Base-by-base conservation (phyloP, 148 eudicot species). In the Mesembryanthemum crystallinum region DNA sequence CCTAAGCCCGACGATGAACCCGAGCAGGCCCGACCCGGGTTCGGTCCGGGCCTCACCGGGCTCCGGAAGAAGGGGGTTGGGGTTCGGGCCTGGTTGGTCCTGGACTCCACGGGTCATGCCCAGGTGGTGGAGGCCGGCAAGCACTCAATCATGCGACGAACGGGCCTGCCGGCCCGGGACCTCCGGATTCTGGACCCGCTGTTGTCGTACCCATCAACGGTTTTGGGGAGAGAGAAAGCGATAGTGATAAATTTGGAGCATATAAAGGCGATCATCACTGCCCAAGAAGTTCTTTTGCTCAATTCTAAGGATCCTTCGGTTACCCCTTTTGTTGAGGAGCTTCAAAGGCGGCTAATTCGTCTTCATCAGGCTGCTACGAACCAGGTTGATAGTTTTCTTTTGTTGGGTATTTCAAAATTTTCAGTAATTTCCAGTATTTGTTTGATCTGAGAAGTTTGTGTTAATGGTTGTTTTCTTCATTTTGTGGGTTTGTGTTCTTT, bases 161-260 rank as follows among this genome's bases (percentile, higher is more conserved):
- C 98, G 11, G 96, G 96, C 15, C 88, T 95, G 0, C 98, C 98
- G 39, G 98, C 96, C 18, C 96, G 98, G 8, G 97, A 95, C 82
- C 83, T 95, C 7, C 87, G 98, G 73, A 88, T 92, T 72, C 87
- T 95, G 6, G 98, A 95, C 83, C 98, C 98, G 65, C 82, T 92
- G 0, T 78, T 95, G 6, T 92, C 98, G 11, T 95, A 95, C 80
- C 97, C 98, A 20, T 89, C 97, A 9, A 95, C 98, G 2, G 94
- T 95, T 5, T 25, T 95, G 62, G 98, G 98, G 0, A 87, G 98
- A 47, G 98, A 95, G 73, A 86, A 91, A 43, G 98, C 98, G 9
- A 92, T 95, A 15, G 98, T 95, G 11, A 95, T 95, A 69, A 95
- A 95, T 75, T 73, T 95, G 77, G 97, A 95, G 84, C 98, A 95